phyloP scores from a whole-genome alignment of 2,329 filamentous ascomycete species.

The Xylariaceae sp. region DNA sequence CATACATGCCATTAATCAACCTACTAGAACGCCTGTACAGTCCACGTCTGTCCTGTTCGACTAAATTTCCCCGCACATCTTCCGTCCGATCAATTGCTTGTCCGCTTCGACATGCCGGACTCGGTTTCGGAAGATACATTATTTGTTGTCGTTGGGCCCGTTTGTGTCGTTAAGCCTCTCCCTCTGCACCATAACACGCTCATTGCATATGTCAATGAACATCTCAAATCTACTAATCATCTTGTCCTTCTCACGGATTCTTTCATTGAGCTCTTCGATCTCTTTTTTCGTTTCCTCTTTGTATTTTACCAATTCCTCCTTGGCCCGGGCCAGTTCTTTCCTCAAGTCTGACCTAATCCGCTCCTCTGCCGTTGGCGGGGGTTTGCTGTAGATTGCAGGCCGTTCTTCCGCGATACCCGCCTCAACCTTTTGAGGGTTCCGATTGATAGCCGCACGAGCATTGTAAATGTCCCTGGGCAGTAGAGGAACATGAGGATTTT shows the following conservation, averaged over 20 bases:
- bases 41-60: conserved; percentile 2
- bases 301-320: conserved; percentile 51
- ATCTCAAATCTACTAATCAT: conserved; percentile 60
- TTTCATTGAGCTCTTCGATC: conserved; percentile 51
- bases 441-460: conserved; percentile 59
- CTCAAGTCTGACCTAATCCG: conserved; percentile 57
- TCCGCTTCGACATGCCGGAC: not conserved
- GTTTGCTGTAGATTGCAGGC: conserved; percentile 62
- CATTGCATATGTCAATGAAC: conserved; percentile 65
- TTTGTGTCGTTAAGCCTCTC: conserved; percentile 43
- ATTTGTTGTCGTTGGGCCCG: conserved; percentile 19
- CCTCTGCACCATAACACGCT: conserved; percentile 58
- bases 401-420: conserved; percentile 55
- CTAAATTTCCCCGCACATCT: conserved; percentile 16
- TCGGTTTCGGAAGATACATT: conserved; percentile 21
- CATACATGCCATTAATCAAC: conserved; percentile 20
- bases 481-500: conserved; percentile 58
- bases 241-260: conserved; percentile 58
- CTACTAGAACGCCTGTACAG: conserved; percentile 28
- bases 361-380: conserved; percentile 57
- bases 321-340: conserved; percentile 53
- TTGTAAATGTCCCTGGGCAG: conserved; percentile 63
- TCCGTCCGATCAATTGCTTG: conserved; percentile 10
- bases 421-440: conserved; percentile 58
- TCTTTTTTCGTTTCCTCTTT: conserved; percentile 53